Percentiles rank a stretch among this genome's conserved stretches.
phyloP scores from a whole-genome alignment of 1,284 basidiomycete genomes.

The Pisolithus thermaeus region DNA sequence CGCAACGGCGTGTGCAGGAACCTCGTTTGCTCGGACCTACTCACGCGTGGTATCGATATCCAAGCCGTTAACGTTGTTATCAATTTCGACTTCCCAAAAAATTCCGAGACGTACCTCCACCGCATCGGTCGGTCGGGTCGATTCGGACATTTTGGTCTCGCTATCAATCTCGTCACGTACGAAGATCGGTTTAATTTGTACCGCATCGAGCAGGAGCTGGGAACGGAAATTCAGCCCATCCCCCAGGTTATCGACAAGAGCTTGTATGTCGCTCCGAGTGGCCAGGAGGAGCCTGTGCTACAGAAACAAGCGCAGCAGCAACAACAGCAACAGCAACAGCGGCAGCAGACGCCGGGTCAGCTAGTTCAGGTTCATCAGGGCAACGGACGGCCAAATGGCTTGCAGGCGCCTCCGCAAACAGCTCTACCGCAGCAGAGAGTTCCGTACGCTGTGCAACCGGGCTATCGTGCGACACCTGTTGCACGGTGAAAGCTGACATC shows the following conservation, averaged over 20 bases:
- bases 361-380: slow-evolving; percentile 16
- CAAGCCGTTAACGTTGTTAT: slow-evolving; percentile 99
- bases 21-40: slow-evolving; percentile 92
- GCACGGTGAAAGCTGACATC: slow-evolving; percentile 19
- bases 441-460: slow-evolving; percentile 20
- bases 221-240: slow-evolving; percentile 96
- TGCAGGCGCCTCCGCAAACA: slow-evolving; percentile 13
- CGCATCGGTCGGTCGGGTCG: slow-evolving; percentile 96
- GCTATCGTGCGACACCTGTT: slow-evolving; percentile 24
- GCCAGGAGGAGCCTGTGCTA: slow-evolving; percentile 42
- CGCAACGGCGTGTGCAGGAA: slow-evolving; percentile 97
- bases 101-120: slow-evolving; percentile 97
- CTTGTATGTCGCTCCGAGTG: slow-evolving; percentile 80
- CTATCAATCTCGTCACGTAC: slow-evolving; percentile 94
- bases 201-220: slow-evolving; percentile 96
- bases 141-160: slow-evolving; percentile 94
- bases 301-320: slow-evolving; percentile 31
- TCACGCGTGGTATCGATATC: slow-evolving; percentile 99
- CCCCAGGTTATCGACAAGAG: slow-evolving; percentile 88
- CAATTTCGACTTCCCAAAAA: slow-evolving; percentile 99
- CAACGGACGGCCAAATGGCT: slow-evolving; percentile 27
- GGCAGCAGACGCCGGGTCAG: slow-evolving; percentile 21
- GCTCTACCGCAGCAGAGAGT: slow-evolving; percentile 13
- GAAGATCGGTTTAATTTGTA: slow-evolving; percentile 98
- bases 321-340: slow-evolving; percentile 26